Evolutionary conservation across 2,329 filamentous ascomycete genomes (phyloP), one percentile per base, ranked within the genome.

Genomic region (Cercospora nicotianae): DNA sequence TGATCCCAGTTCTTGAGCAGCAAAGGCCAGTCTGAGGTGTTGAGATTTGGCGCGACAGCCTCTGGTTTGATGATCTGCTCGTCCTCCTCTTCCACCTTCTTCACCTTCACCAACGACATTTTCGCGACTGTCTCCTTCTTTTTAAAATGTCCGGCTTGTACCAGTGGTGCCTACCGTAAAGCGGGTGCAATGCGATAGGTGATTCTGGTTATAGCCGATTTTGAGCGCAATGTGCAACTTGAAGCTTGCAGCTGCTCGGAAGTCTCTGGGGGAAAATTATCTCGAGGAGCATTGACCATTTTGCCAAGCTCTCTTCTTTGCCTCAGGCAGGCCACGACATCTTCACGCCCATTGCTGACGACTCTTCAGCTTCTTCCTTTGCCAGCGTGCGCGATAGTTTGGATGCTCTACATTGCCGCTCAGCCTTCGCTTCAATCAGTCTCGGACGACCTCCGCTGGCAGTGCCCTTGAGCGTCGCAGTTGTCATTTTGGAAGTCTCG

Each of bases 1-100:
- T 64, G 63, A 85, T 93, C 91, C 84, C 96, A 98, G 85, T 97
- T 96, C 86, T 96, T 96, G 78, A 98, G 87, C 77, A 98, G 87
- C 77, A 98, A 86, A 76, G 95, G 95, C 93, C 93, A 97, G 80
- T 89, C 87, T 84, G 90, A 94, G 75, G 92, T 96, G 82, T 96
- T 90, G 76, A 96, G 85, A 69, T 88, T 84, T 74, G 93, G 91
- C 77, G 90, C 89, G 74, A 87, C 85, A 77, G 91, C 89, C 85
- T 96, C 90, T 66, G 95, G 95, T 89, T 97, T 97, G 85, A 99
- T 97, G 81, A 87, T 87, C 59, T 66, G 63, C 48, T 66, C 63
- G 36, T 68, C 67, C 81, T 92, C 92, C 53, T 67, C 66, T 23
- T 68, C 67, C 33, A 30, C 63, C 67, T 66, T 68, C 63, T 66